A percentile compares a stretch with the other conserved stretches of the same genome.
These are phyloP conservation scores for Zangia roseola DNA, from an alignment of 768 basidiomycete genomes.

Conservation along the genomic window DNA sequence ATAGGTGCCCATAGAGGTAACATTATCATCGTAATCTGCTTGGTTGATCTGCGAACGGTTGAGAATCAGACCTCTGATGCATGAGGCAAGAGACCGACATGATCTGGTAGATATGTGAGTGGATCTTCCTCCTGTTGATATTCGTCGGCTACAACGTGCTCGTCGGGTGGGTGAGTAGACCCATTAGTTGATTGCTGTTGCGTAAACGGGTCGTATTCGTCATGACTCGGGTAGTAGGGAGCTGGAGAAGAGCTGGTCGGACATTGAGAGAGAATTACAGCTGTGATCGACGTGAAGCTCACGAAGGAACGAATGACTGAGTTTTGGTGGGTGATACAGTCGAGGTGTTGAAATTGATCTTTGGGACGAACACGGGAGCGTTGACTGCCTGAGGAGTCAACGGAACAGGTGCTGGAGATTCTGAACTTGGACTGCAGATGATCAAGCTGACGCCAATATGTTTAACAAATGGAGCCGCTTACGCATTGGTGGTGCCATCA, in stretches of 20 bases:
- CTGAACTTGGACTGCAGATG: conserved; percentile 37
- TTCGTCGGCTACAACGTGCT: conserved; percentile 14
- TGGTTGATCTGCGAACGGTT: conserved; percentile 13
- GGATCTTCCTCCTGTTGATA: conserved; percentile 24
- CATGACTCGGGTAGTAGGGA: conserved; percentile 31
- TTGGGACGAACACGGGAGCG: conserved; percentile 84
- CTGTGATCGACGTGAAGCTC: conserved; percentile 1
- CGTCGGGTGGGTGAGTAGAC: conserved; percentile 12
- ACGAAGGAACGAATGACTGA: conserved; percentile 32
- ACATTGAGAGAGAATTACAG: conserved; percentile 10
- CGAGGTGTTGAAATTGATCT: conserved; percentile 47
- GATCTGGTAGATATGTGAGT: conserved; percentile 19
- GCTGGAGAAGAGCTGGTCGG: conserved; percentile 24
- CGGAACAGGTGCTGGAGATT: conserved; percentile 42
- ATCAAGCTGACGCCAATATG: conserved; percentile 2
- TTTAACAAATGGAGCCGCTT: conserved; percentile 5
- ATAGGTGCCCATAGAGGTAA: conserved; percentile 32
- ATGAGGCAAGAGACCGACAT: conserved; percentile 17
- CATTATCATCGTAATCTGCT: conserved; percentile 32
- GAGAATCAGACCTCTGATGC: neutral
- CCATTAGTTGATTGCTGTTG: conserved; percentile 5
- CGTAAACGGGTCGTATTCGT: conserved; percentile 39
- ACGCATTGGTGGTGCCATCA: conserved; percentile 27
- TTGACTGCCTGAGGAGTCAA: conserved; percentile 69
- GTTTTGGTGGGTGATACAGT: conserved; percentile 19